Evolutionary conservation across 1,284 basidiomycete genomes (phyloP), one percentile per base, ranked within the genome.

Genomic region (Apiotrichum veenhuisii): DNA sequence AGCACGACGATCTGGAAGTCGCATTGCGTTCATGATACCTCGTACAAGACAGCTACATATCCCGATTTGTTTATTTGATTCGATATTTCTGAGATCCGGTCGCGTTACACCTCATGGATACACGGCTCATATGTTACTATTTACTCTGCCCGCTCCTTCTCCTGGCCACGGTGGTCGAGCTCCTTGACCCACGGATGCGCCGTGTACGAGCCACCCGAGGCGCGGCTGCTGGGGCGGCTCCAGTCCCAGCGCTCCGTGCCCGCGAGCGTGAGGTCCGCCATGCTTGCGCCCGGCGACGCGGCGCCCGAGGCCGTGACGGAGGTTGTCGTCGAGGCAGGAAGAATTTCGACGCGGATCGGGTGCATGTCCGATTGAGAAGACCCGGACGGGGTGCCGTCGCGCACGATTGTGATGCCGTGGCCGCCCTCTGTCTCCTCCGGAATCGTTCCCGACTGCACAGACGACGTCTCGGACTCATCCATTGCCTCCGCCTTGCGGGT

Each of bases 201-300:
- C 5, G 27, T 20, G n/a, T 20, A 46, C 27, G 27, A 33, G 2
- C 27, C 44, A 26, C 15, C n/a, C 26, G 25, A 27, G 2, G 44
- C 44, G 30, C 44, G 44, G 44, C 44, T 46, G 44, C 44, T 46
- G 18, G 44, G 44, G 17, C 44, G 27, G 44, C 44, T 46, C 44
- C 44, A 46, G 44, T 46, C 36, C 49, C 49, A 50, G 17, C 51
- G 43, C 22, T 52, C 51, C 18, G 51, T 52, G 25, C 51, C 51
- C 15, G 51, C 51, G 17, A 45, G 23, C 18, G 51, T 43, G 23
- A 52, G 42, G 51, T 45, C 43, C 8, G 23, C 27, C 26, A 17
- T 36, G 40, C 33, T 51, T 25, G n/a, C 40, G 26, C 46, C 25
- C 25, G 48, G 15, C 33, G 46, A 17, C 8, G 33, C 5, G 14